Evolutionary conservation across 75 land plant species (phyloP), one percentile per base, ranked within the genome.

Genomic region (Ceratopteris richardii): DNA sequence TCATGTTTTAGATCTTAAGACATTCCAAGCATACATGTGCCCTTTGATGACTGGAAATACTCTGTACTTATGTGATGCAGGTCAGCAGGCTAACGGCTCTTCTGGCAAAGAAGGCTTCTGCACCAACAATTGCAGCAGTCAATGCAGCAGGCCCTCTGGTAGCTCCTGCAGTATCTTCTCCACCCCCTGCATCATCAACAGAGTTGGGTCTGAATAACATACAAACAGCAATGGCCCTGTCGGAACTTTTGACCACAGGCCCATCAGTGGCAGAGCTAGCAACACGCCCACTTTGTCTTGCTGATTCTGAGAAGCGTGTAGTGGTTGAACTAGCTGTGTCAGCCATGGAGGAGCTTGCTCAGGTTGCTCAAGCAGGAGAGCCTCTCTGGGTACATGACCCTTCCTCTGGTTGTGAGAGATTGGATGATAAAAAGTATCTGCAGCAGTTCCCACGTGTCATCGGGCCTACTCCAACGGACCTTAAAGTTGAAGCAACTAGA

Each of bases 271-370:
- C 36, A 28, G 29, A 46, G 18, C 24, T 44, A 25, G 31, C 65
- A 42, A 28, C 33, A 46, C 16, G 51, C 64, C 67, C 50, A 13
- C 65, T n/a, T 44, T 56, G 16, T 21, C 56, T 43, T 13, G 31
- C 43, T 20, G 71, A 39, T 17, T 19, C 66, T 0, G 88, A 87
- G 68, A 73, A 80, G 33, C 66, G 82, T 0, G 74, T 84, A 80
- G 51, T 77, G 20, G 60, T 80, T 24, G 88, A 84, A 61, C 65
- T 84, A 9, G 93, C 93, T 28, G 47, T 88, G 57, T 71, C 85
- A 29, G 84, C 93, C 1, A 88, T 88, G 93, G 88, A 84, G 4
- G 93, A 88, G 66, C 65, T 88, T 58, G 74, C 81, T 20, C 83
- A 70, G 40, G 75, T 88, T 79, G 87, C 82, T 2, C 88, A 88